phyloP scores from a whole-genome alignment of 1,284 basidiomycete species.

The Kwoniella shivajii region DNA sequence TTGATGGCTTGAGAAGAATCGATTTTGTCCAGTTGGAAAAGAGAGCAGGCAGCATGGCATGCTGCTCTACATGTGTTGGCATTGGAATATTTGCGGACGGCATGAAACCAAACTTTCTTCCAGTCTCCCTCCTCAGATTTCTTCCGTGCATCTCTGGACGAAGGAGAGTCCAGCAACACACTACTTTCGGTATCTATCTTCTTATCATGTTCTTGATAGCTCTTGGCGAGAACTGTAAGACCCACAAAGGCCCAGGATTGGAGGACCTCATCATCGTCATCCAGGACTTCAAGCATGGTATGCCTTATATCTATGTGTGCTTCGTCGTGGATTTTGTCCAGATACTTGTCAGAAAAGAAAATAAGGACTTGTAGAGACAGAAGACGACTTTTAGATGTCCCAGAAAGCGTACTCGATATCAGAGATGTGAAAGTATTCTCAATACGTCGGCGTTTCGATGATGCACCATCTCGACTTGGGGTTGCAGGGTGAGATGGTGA shows the following conservation, averaged over 20 bases:
- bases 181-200: constrained; percentile 1
- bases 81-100: constrained; percentile 70
- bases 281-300: constrained; percentile 64
- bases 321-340: constrained; percentile 63
- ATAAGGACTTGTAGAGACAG: constrained; percentile 75
- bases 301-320: constrained; percentile 63
- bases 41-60: constrained; percentile 69
- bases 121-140: constrained; percentile 56
- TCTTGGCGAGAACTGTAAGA: constrained; percentile 60
- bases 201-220: constrained; percentile 11
- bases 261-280: constrained; percentile 64
- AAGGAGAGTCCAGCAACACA: constrained; percentile 5
- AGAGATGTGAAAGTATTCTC: constrained; percentile 62
- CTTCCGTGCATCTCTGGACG: background rate
- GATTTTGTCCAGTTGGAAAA: constrained; percentile 58
- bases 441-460: constrained; percentile 57
- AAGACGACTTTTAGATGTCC: constrained; percentile 43
- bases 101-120: constrained; percentile 78
- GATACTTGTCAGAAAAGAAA: constrained; percentile 80
- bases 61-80: constrained; percentile 73
- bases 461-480: constrained; percentile 8
- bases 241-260: constrained; percentile 83
- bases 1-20: constrained; percentile 62
- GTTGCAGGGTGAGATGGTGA: constrained; percentile 3
- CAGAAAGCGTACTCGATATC: constrained; percentile 58